Evolutionary conservation across 805 yeast genomes (phyloP).

Genomic region (Metschnikowia hibisci): DNA sequence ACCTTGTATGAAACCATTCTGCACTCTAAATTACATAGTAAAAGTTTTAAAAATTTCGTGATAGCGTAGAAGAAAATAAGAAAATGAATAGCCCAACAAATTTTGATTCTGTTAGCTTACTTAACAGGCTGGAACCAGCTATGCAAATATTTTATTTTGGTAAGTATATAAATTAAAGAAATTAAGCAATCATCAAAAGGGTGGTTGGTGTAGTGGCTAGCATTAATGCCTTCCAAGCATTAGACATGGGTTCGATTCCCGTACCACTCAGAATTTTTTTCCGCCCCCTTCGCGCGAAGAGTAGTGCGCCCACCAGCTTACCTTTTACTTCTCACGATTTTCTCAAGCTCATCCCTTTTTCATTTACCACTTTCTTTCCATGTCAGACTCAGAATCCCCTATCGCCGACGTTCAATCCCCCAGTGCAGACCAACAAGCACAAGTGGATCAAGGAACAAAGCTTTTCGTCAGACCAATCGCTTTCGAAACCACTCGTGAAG

Average conservation of each 20-base stretch:
- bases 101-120: too few relatives aligned
- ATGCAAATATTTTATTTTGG: too few relatives aligned
- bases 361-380: not conserved
- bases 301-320: conserved; percentile 9
- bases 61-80: too few relatives aligned
- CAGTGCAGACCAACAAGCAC: not conserved
- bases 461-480: conserved; percentile 63
- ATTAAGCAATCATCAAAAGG: not conserved
- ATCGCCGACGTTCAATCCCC: conserved; percentile 7
- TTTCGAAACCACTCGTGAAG: conserved; percentile 47
- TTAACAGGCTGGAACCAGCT: too few relatives aligned
- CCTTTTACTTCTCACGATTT: conserved; percentile 1
- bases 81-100: too few relatives aligned
- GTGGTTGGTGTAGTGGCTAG: conserved; percentile 16
- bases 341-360: not conserved
- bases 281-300: not conserved
- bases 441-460: conserved; percentile 7
- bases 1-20: too few relatives aligned
- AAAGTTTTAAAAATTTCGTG: too few relatives aligned
- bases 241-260: conserved; percentile 18
- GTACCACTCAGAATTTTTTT: conserved; percentile 15
- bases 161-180: too few relatives aligned
- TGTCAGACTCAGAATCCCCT: conserved; percentile 10
- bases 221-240: conserved; percentile 16
- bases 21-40: too few relatives aligned